Conservation (phyloP, 2,329 filamentous ascomycete genomes). For the Cordyceps fumosorosea region DNA sequence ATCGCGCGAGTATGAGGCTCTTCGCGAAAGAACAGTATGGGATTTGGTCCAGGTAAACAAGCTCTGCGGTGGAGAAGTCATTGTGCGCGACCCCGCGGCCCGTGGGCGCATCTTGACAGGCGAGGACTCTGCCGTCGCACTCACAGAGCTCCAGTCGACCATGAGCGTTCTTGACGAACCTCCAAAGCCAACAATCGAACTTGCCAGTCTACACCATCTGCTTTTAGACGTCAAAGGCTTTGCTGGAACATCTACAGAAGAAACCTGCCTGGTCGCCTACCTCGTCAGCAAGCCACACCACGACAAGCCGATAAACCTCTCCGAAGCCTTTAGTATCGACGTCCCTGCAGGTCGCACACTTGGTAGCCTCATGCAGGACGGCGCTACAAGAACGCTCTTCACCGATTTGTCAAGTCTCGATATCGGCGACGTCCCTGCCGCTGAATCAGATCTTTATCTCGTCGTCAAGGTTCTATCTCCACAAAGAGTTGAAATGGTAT, state of each 20-base stretch:
- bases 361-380: constrained; percentile 55
- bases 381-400: constrained; percentile 77
- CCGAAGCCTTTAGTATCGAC: constrained; percentile 76
- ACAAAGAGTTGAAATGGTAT: constrained; percentile 40
- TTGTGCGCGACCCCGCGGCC: constrained; percentile 81
- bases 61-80: constrained; percentile 85
- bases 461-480: constrained; percentile 70
- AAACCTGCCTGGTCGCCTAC: constrained; percentile 69
- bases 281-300: constrained; percentile 66
- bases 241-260: constrained; percentile 66
- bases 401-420: constrained; percentile 77
- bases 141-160: constrained; percentile 84
- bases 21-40: constrained; percentile 92
- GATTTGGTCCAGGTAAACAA: constrained; percentile 92
- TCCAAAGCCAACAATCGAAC: constrained; percentile 61
- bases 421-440: constrained; percentile 52
- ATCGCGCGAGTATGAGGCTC: constrained; percentile 66
- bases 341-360: constrained; percentile 69
- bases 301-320: constrained; percentile 59
- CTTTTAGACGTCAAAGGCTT: constrained; percentile 80
- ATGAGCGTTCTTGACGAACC: constrained; percentile 89
- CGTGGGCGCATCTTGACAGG: constrained; percentile 81
- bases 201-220: constrained; percentile 70
- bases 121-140: constrained; percentile 86
- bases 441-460: constrained; percentile 70